Base-by-base conservation (phyloP, 495 filamentous ascomycete species). In the Aspergillus cavernicola region DNA sequence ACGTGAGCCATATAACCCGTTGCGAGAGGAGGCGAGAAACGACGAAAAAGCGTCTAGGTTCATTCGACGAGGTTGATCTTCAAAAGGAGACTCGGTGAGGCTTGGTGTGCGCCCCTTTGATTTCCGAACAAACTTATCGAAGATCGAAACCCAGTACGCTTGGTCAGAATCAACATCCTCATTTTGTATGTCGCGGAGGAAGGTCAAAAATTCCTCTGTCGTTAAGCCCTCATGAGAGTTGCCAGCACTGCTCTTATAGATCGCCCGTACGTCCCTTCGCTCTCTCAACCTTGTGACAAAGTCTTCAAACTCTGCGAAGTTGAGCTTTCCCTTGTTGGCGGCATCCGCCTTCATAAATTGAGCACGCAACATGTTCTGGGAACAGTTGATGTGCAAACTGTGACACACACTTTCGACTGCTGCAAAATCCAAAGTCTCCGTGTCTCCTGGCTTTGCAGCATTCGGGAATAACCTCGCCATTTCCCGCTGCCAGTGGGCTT, bases 371-470 rank as follows among this genome's bases (percentile, higher is more conserved):
- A 87, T 81, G 35, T 83, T 80, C 32, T 83, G 79, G 12, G 89
- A 87, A 67, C 86, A 89, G 64, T 96, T 87, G 60, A 98, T 95
- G 61, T 97, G 89, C 38, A 97, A 74, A 54, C 82, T 87, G 56
- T 85, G 87, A 69, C 92, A 97, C 9, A 97, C 77, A 36, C 84
- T 83, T 61, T 89, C 86, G 22, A 97, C 82, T 4, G 86, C 87
- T 24, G 74, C 74, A 39, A 93, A 81, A 46, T 90, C 85, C 31
- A 97, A 82, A 43, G 73, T 78, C 57, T 89, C 87, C 3, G 84
- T 83, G 38, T 84, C 83, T 0, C 80, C 74, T 1, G 73, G 56
- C 52, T 79, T 80, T 19, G 70, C 60, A 44, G 71, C 78, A 31
- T 80, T 74, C 2, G 76, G 75, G 50, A 83, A 85, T 37, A 85